phyloP scores from a whole-genome alignment of 2,329 filamentous ascomycete genomes.

The Xylariaceae sp. region DNA sequence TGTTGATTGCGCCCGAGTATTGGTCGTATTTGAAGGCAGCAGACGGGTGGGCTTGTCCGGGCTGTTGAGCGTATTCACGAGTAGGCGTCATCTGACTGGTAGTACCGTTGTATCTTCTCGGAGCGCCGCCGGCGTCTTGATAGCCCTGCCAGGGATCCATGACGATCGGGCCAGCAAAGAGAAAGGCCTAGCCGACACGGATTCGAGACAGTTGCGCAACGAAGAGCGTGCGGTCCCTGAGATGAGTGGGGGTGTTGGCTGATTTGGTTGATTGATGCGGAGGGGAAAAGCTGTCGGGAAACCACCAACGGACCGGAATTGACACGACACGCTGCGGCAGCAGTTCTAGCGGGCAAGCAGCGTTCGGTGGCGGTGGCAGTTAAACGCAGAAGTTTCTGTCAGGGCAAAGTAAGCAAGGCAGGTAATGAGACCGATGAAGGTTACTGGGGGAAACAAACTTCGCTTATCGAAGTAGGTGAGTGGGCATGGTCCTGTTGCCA shows the following conservation, averaged over 20 bases:
- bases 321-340: conserved; percentile 14
- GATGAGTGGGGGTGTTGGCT: conserved; percentile 17
- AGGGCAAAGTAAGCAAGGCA: conserved; percentile 10
- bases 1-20: conserved; percentile 48
- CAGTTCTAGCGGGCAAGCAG: neutral
- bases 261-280: conserved; percentile 12
- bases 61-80: conserved; percentile 31
- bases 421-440: conserved; percentile 2
- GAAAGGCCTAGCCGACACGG: conserved; percentile 5
- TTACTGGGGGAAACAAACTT: conserved; percentile 1
- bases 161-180: conserved; percentile 24
- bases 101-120: conserved; percentile 51
- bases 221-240: conserved; percentile 13
- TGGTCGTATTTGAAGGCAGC: conserved; percentile 62
- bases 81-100: conserved; percentile 30
- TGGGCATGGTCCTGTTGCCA: conserved; percentile 2
- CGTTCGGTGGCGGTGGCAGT: conserved; percentile 5
- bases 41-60: conserved; percentile 40
- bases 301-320: conserved; percentile 7
- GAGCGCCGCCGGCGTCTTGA: conserved; percentile 56
- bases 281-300: conserved; percentile 15
- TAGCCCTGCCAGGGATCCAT: conserved; percentile 67
- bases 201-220: conserved; percentile 10
- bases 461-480: conserved; percentile 6
- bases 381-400: conserved; percentile 22